phyloP scores from a whole-genome alignment of 1,139 yeast genomes.

The Pichia cactophila region DNA sequence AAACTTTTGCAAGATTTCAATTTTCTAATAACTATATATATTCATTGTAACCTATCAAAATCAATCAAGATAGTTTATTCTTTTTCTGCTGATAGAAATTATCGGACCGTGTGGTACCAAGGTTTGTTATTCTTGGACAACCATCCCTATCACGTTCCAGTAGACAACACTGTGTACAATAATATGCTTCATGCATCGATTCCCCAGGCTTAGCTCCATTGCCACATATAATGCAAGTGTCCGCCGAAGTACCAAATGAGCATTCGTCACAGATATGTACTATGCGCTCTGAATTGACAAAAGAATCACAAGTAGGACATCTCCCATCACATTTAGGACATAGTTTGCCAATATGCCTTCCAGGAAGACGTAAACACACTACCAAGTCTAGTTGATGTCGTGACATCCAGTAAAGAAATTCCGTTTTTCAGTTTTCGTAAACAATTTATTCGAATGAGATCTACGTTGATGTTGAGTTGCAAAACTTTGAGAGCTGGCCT shows the following conservation, averaged over 20 bases:
- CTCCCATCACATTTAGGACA: slow-evolving; percentile 88
- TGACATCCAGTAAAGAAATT: slow-evolving; percentile 45
- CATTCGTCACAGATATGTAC: slow-evolving; percentile 85
- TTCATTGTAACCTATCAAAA: not conserved
- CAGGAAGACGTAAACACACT: slow-evolving; percentile 83
- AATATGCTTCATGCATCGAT: slow-evolving; percentile 43
- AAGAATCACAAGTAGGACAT: slow-evolving; percentile 88
- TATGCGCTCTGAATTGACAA: slow-evolving; percentile 64
- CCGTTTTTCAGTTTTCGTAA: too few relatives aligned
- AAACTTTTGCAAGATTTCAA: not conserved
- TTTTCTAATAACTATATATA: too few relatives aligned
- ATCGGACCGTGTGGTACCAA: slow-evolving; percentile 71
- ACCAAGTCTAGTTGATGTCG: slow-evolving; percentile 84
- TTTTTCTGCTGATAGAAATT: slow-evolving; percentile 53
- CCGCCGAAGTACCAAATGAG: slow-evolving; percentile 58
- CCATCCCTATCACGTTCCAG: slow-evolving; percentile 85
- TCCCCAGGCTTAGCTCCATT: slow-evolving; percentile 40
- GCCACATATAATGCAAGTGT: slow-evolving; percentile 73
- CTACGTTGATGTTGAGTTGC: too few relatives aligned
- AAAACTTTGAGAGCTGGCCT: too few relatives aligned
- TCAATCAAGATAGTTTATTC: slow-evolving; percentile 4
- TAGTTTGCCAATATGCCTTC: slow-evolving; percentile 58
- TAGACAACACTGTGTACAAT: slow-evolving; percentile 80
- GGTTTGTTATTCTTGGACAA: slow-evolving; percentile 76
- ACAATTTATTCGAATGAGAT: too few relatives aligned